A percentile compares a stretch with the other conserved stretches of the same genome.
Evolutionary conservation across 768 basidiomycete species (phyloP).

Genomic region (Galerina marginata): DNA sequence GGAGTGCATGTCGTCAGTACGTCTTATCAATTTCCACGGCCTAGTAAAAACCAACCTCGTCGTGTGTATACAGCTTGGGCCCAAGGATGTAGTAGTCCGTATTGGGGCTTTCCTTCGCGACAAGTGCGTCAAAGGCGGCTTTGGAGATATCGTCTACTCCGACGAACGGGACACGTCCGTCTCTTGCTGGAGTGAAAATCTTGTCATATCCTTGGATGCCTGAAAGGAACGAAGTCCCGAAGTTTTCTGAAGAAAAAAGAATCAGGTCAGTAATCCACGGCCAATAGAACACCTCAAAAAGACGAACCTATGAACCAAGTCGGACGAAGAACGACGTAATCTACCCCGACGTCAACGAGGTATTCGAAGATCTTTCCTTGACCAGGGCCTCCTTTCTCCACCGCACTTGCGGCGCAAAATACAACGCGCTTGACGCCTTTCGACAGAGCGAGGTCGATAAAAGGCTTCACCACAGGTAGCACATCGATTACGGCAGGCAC

Average conservation of each 20-base stretch:
- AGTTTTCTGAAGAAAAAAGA: constrained; percentile 27
- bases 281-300: no score
- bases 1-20: no score
- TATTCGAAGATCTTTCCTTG: constrained; percentile 4
- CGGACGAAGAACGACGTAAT: constrained; percentile 31
- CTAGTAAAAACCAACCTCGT: constrained; percentile 21
- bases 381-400: neutral
- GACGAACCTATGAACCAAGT: constrained; percentile 29
- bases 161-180: constrained; percentile 6
- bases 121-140: constrained; percentile 13
- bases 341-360: constrained; percentile 7
- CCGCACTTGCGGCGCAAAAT: neutral
- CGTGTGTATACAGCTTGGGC: constrained; percentile 33
- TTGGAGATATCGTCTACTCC: constrained; percentile 3
- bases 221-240: constrained; percentile 7
- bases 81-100: constrained; percentile 30
- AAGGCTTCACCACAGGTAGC: constrained; percentile 26
- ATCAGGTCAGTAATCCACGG: neutral
- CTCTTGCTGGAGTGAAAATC: constrained; percentile 24
- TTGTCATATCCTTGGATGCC: constrained; percentile 17
- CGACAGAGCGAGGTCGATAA: constrained; percentile 32
- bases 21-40: no score
- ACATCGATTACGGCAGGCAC: constrained; percentile 17
- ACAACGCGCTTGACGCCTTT: constrained; percentile 18
- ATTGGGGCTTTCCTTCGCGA: constrained; percentile 16